phyloP scores from a whole-genome alignment of 2,329 filamentous ascomycete species.

The Penicillium olsonii region DNA sequence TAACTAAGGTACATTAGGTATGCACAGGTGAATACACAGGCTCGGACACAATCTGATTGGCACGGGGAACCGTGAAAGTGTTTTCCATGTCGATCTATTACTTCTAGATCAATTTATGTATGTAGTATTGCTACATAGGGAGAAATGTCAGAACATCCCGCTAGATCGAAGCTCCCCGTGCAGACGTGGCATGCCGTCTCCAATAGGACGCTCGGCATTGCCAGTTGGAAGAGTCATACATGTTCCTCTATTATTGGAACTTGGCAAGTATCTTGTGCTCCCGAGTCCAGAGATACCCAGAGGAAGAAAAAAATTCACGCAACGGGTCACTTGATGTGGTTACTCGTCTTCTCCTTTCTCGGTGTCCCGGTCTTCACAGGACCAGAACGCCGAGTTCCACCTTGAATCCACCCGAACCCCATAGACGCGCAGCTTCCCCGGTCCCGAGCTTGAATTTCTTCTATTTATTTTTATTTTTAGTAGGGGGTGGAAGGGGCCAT shows the following conservation, averaged over 20 bases:
- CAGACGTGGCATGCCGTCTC: conserved; percentile 1
- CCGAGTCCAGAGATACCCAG: background rate
- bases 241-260: background rate
- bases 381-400: conserved; percentile 3
- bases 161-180: background rate
- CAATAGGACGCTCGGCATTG: conserved; percentile 1
- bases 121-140: background rate
- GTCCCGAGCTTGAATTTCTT: conserved; percentile 1
- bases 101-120: background rate
- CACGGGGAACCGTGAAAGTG: background rate
- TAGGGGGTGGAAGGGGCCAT: conserved; percentile 1
- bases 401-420: conserved; percentile 1
- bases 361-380: conserved; percentile 4
- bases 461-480: conserved; percentile 11
- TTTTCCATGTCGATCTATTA: conserved; percentile 1
- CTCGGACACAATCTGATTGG: background rate
- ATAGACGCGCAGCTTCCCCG: background rate
- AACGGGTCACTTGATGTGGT: background rate
- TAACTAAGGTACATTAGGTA: too few relatives aligned
- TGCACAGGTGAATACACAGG: conserved; percentile 4
- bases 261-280: background rate
- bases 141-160: conserved; percentile 8
- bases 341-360: conserved; percentile 6
- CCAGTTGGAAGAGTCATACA: background rate
- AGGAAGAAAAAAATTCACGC: background rate